A percentile compares a stretch with the other conserved stretches of the same genome.
These are phyloP conservation scores for Tricholoma hemisulphureum DNA, from an alignment of 768 basidiomycete genomes.

Conservation along the genomic window DNA sequence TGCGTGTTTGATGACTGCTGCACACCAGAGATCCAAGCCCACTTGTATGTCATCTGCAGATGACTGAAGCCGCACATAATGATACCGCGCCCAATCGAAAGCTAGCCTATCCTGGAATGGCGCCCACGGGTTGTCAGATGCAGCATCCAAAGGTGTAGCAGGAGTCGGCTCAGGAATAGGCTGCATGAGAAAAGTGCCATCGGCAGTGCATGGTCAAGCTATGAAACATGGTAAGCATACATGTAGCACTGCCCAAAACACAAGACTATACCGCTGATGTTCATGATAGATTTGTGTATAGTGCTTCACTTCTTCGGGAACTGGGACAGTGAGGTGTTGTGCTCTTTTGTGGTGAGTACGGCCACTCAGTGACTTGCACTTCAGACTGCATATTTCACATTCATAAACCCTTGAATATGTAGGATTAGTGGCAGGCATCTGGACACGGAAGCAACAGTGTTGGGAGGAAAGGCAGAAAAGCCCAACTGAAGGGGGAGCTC, in stretches of 20 bases:
- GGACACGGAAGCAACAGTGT: not conserved
- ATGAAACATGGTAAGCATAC: not conserved
- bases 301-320: conserved; percentile 3
- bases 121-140: conserved; percentile 2
- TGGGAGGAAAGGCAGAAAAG: not conserved
- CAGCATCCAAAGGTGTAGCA: not conserved
- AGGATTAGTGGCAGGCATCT: conserved; percentile 1
- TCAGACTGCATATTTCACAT: conserved; percentile 4
- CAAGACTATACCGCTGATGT: conserved; percentile 10
- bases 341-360: conserved; percentile 5
- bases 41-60: conserved; percentile 1
- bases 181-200: conserved; percentile 2
- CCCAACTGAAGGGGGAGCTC: not conserved
- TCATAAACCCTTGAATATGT: conserved; percentile 1
- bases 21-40: conserved; percentile 9
- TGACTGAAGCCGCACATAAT: conserved; percentile 7
- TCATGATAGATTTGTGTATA: conserved; percentile 8
- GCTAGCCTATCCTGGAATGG: conserved; percentile 6
- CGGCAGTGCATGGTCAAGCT: conserved; percentile 13
- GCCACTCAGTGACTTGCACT: conserved; percentile 8
- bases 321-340: conserved; percentile 2
- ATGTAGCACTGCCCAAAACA: not conserved
- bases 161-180: not conserved
- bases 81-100: conserved; percentile 8
- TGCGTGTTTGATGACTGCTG: not conserved